A percentile compares a stretch with the other conserved stretches of the same genome.
phyloP scores from a whole-genome alignment of 2,329 filamentous ascomycete species.

The Cyphellophora europaea region DNA sequence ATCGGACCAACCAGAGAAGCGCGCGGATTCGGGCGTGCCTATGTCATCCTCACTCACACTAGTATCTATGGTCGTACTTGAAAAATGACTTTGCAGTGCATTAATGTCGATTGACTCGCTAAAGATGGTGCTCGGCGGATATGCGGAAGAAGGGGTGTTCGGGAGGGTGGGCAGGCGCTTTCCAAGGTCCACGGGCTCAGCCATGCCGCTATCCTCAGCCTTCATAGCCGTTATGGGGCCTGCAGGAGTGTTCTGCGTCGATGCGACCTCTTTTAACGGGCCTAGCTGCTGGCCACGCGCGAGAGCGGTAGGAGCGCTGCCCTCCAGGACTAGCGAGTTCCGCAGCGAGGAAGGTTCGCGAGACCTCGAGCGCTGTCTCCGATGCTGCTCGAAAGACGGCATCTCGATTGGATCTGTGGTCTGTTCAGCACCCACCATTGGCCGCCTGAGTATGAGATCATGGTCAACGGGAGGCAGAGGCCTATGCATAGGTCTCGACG shows the following conservation, averaged over 20 bases:
- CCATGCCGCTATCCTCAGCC: slow-evolving; percentile 4
- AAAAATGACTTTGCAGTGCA: slow-evolving; percentile 18
- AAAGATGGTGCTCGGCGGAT: slow-evolving; percentile 11
- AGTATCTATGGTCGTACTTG: slow-evolving; percentile 17
- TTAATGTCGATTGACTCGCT: slow-evolving; percentile 6
- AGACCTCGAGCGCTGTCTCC: slow-evolving; percentile 23
- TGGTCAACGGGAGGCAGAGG: too few species aligned
- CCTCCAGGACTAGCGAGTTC: slow-evolving; percentile 16
- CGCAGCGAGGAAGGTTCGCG: slow-evolving; percentile 20
- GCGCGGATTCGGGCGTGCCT: not conserved
- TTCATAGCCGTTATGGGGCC: slow-evolving; percentile 17
- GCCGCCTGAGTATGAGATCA: not conserved
- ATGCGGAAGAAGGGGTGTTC: slow-evolving; percentile 36
- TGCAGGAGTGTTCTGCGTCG: slow-evolving; percentile 18
- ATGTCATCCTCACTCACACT: slow-evolving; percentile 3
- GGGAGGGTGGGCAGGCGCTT: slow-evolving; percentile 37
- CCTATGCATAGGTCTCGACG: too few species aligned
- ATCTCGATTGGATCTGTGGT: slow-evolving; percentile 4
- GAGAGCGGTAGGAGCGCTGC: not conserved
- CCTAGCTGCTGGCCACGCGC: slow-evolving; percentile 10
- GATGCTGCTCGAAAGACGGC: slow-evolving; percentile 28
- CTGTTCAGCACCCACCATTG: not conserved
- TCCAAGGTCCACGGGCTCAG: slow-evolving; percentile 19
- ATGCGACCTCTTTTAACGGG: slow-evolving; percentile 17
- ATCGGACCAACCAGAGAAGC: not conserved